phyloP scores from a whole-genome alignment of 139 green algal genomes.

The Mesotaenium endlicherianum region DNA sequence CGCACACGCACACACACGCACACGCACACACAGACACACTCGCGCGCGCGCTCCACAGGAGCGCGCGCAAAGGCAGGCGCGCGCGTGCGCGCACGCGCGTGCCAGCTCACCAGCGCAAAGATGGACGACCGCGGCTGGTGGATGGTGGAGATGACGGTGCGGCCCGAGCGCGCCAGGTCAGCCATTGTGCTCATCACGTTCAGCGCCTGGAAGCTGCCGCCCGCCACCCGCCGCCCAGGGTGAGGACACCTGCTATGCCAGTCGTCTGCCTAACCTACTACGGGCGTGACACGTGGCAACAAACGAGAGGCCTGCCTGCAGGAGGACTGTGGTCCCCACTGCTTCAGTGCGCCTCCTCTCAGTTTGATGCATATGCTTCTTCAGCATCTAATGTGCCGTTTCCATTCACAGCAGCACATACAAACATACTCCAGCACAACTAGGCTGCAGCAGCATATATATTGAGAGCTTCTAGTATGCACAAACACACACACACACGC shows the following conservation, averaged over 20 bases:
- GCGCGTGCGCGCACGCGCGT: not conserved
- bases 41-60: not conserved
- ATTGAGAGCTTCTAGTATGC: not conserved
- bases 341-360: too few relatives aligned
- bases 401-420: too few relatives aligned
- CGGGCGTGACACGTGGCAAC: too few relatives aligned
- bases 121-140: conserved; percentile 50
- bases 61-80: not conserved
- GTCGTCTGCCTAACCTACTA: too few relatives aligned
- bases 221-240: not conserved
- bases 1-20: not conserved
- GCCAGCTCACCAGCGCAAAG: conserved; percentile 32
- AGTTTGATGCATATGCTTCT: too few relatives aligned
- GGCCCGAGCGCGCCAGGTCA: conserved; percentile 9
- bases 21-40: not conserved
- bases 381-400: too few relatives aligned
- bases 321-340: too few relatives aligned
- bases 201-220: conserved; percentile 51
- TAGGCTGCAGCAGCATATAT: too few relatives aligned
- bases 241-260: too few relatives aligned
- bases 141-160: conserved; percentile 52
- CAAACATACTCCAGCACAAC: too few relatives aligned
- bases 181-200: conserved; percentile 53
- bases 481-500: not conserved
- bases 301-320: too few relatives aligned